Conservation (phyloP, 306 rosid species). For the Trifolium fragiferum region DNA sequence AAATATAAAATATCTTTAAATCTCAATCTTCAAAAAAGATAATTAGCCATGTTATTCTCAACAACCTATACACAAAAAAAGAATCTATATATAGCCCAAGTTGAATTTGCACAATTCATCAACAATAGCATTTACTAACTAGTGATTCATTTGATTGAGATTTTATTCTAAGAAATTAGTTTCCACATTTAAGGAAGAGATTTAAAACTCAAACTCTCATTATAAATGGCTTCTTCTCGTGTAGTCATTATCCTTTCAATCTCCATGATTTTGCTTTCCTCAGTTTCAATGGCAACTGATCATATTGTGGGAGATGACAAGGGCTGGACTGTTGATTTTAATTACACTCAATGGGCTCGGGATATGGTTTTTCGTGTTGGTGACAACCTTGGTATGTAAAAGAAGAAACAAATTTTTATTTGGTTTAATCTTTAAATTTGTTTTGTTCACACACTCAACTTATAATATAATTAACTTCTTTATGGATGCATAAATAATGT, state of each 20-base stretch:
- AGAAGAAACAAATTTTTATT: not conserved
- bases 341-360: constrained; percentile 49
- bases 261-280: constrained; percentile 45
- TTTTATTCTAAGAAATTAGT: not conserved
- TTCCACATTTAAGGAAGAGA: not conserved
- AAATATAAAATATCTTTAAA: no score
- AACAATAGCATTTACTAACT: not conserved
- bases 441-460: no score
- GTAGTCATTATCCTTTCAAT: constrained; percentile 28
- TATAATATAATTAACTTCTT: not conserved
- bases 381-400: constrained; percentile 48
- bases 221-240: constrained; percentile 49
- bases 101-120: no score
- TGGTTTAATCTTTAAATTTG: not conserved
- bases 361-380: constrained; percentile 49
- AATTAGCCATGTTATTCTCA: no score
- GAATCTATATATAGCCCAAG: constrained; percentile 31
- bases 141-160: not conserved
- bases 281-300: constrained; percentile 50
- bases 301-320: constrained; percentile 46
- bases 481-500: no score
- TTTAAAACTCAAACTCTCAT: not conserved
- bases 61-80: not conserved
- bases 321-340: constrained; percentile 47
- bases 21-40: no score